Evolutionary conservation across 176 grass and related monocot genomes (phyloP).

Genomic region (Ensete glaucum): DNA sequence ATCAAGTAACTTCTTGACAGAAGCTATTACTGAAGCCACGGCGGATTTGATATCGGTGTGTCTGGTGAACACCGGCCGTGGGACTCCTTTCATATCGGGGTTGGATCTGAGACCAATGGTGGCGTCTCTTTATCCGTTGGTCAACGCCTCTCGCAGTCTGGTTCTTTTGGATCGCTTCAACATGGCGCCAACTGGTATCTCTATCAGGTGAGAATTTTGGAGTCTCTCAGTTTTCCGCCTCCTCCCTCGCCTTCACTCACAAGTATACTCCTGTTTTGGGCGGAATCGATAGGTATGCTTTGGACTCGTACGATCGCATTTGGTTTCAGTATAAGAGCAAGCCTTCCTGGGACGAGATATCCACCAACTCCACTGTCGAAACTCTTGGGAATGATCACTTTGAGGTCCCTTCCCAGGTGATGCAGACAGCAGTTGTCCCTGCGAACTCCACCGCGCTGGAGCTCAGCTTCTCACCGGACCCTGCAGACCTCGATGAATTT

Average conservation of each 20-base stretch:
- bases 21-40: conserved; percentile 19
- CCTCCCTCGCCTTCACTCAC: no score
- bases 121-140: neutral
- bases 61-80: conserved; percentile 28
- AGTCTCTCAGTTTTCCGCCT: no score
- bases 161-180: neutral
- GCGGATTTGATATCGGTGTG: conserved; percentile 21
- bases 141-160: neutral
- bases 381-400: neutral
- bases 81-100: conserved; percentile 33
- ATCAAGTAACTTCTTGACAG: neutral
- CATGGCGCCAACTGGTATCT: neutral
- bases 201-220: no score
- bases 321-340: neutral
- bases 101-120: conserved; percentile 16
- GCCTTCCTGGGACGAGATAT: neutral
- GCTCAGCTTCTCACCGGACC: neutral
- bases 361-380: neutral
- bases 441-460: neutral
- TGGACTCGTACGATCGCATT: neutral
- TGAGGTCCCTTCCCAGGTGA: neutral
- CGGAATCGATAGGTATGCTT: neutral
- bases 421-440: neutral
- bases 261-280: neutral
- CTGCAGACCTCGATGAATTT: conserved; percentile 1